Conservation (phyloP, 2,329 filamentous ascomycete species). For the Sporothrix variecibatus region DNA sequence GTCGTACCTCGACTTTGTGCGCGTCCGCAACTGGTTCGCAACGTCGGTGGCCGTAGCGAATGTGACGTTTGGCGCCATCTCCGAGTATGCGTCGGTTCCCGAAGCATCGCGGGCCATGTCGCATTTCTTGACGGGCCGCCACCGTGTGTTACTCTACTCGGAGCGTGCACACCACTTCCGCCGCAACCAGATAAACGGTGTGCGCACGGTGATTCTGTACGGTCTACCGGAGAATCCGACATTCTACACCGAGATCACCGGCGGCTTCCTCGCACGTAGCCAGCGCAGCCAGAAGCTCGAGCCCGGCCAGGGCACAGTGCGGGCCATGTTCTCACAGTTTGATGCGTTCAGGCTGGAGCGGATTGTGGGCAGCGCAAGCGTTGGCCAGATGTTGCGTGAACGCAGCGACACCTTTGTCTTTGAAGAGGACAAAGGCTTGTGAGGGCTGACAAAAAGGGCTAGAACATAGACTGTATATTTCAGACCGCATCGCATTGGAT, state of each 20-base stretch:
- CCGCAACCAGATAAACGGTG: constrained; percentile 79
- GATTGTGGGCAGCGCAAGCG: constrained; percentile 77
- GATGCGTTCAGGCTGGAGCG: constrained; percentile 88
- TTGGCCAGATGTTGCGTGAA: constrained; percentile 81
- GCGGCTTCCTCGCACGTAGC: constrained; percentile 64
- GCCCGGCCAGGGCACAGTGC: constrained; percentile 61
- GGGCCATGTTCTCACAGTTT: constrained; percentile 79
- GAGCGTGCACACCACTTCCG: constrained; percentile 97
- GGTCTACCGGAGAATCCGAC: constrained; percentile 83
- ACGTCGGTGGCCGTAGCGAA: constrained; percentile 60
- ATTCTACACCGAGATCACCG: constrained; percentile 77
- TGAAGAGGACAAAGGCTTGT: constrained; percentile 54
- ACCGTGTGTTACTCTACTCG: constrained; percentile 84
- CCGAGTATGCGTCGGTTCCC: constrained; percentile 79
- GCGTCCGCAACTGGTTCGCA: constrained; percentile 88
- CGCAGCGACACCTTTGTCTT: constrained; percentile 94
- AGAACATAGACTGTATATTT: not conserved
- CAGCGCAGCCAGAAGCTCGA: constrained; percentile 57
- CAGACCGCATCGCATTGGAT: not conserved
- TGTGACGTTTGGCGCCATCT: constrained; percentile 76
- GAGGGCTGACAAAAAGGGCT: not conserved
- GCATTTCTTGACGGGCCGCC: constrained; percentile 81
- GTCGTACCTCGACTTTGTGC: constrained; percentile 92
- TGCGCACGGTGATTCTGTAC: constrained; percentile 80
- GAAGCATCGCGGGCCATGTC: constrained; percentile 83